Evolutionary conservation across 202 grass and related monocot genomes (phyloP), one percentile per base, ranked within the genome.

Genomic region (Miscanthus sacchariflorus): DNA sequence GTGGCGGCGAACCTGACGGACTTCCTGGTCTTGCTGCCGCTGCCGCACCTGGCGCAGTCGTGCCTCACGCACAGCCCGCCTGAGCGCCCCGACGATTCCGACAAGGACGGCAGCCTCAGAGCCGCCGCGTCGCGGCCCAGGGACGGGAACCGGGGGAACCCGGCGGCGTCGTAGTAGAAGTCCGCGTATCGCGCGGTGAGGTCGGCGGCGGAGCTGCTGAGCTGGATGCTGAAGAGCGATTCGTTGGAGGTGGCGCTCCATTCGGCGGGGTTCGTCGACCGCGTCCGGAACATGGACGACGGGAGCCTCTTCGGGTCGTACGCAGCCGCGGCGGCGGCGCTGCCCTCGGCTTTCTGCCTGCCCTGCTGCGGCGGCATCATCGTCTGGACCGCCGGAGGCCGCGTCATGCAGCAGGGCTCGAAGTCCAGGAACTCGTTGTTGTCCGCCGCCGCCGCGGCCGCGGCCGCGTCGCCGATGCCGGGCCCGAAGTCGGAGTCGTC

Each of bases 181-280:
- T 87, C 84, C 5, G 24, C 68, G 81, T 89, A 92, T 19, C 65
- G 75, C 13, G 38, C 25, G 50, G 33, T 69, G 49, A 82, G 12
- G 27, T 92, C 88, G 80, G 75, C 88, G 72, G 79, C 82, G 66
- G 76, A 75, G 67, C 69, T 76, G 9, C 86, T 84, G 54, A 90
- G 84, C 56, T 91, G 90, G 86, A 98, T 98, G 81, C 91, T 95
- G 80, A 95, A 98, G 17, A 98, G 86, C 68, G 93, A 95, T 0
- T 93, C 90, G 63, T 92, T 92, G 28, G 93, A 95, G 38, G 77
- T 45, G 54, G 85, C 70, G 58, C 95, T 95, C 95, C 95, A 98
- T 12, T 92, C 88, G 14, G 56, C 78, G 3, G 88, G 78, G 75
- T 40, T 90, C 4, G 70, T 81, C 1, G 93, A 90, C 38, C 58